phyloP scores from a whole-genome alignment of 352 stramenopile genomes.

The Aphanomyces stellatus region DNA sequence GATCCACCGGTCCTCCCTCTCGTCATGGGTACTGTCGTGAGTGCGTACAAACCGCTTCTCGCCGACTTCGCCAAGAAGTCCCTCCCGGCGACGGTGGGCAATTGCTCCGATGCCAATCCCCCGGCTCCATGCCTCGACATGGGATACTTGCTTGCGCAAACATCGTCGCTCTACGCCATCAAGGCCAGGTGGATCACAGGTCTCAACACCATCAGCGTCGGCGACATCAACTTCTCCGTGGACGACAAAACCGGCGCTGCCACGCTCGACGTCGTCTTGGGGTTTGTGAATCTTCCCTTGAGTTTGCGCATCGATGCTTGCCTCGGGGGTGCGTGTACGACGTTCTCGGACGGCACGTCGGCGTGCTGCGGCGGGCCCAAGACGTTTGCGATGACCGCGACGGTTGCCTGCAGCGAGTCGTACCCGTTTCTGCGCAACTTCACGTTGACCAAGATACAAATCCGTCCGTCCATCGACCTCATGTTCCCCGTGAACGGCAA shows the following conservation, averaged over 20 bases:
- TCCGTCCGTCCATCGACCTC: conserved; percentile 8
- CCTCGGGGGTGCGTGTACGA: conserved; percentile 4
- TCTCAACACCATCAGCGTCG: conserved; percentile 5
- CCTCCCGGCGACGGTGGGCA: conserved; percentile 12
- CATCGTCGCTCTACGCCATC: conserved; percentile 5
- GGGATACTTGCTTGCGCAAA: conserved; percentile 14
- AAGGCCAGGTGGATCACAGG: conserved; percentile 15
- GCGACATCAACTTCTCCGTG: background rate
- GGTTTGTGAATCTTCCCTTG: background rate
- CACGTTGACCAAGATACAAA: background rate
- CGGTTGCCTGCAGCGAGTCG: conserved; percentile 1
- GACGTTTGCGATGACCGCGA: conserved; percentile 6
- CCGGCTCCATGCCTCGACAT: conserved; percentile 9
- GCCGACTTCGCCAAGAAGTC: conserved; percentile 3
- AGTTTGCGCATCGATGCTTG: conserved; percentile 17
- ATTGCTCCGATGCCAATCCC: conserved; percentile 17
- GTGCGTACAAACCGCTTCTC: conserved; percentile 12
- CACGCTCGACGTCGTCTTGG: background rate
- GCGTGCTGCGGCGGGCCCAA: conserved; percentile 15
- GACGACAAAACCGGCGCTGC: background rate
- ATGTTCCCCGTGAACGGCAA: conserved; percentile 7
- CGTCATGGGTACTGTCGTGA: conserved; percentile 7
- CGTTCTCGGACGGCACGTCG: conserved; percentile 13
- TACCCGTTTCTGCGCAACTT: conserved; percentile 18
- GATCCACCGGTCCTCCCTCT: background rate